phyloP scores from a whole-genome alignment of 805 yeast species.

The Nakazawaea holstii region DNA sequence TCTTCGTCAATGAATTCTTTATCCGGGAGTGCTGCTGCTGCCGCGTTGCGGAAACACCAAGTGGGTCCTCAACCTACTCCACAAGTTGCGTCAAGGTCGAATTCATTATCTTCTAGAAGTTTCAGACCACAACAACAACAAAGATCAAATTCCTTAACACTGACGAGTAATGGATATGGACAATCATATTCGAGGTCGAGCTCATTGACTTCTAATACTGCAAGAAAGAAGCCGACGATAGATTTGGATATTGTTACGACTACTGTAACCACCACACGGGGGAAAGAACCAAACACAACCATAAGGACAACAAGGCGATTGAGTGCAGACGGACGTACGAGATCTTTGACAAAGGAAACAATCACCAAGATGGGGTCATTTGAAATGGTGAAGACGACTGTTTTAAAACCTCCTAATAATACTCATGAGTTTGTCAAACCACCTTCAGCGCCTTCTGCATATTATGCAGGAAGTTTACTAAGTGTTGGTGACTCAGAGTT shows the following conservation, averaged over 20 bases:
- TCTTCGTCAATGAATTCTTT: constrained; percentile 15
- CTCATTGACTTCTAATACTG: constrained; percentile 1
- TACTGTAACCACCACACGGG: constrained; percentile 12
- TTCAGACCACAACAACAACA: constrained; percentile 13
- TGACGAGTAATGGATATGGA: not conserved
- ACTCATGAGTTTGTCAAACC: constrained; percentile 10
- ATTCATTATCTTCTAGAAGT: constrained; percentile 20
- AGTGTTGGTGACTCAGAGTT: constrained; percentile 20
- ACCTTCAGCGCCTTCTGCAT: constrained; percentile 25
- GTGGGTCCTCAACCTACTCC: not conserved
- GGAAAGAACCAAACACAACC: constrained; percentile 21
- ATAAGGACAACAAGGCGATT: constrained; percentile 46
- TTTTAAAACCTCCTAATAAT: constrained; percentile 26
- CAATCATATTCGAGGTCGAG: constrained; percentile 1
- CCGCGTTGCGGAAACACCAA: constrained; percentile 21
- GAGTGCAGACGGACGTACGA: constrained; percentile 47
- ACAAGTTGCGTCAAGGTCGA: constrained; percentile 17
- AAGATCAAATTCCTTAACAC: not conserved
- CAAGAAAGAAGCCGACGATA: not conserved
- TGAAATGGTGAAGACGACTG: constrained; percentile 44
- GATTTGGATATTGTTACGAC: constrained; percentile 14
- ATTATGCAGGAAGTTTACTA: constrained; percentile 20
- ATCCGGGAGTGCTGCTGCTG: constrained; percentile 27
- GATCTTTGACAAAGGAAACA: constrained; percentile 49
- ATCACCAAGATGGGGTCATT: constrained; percentile 42